phyloP scores from a whole-genome alignment of 257 asterid genomes.

The Salvia rosmarinus region DNA sequence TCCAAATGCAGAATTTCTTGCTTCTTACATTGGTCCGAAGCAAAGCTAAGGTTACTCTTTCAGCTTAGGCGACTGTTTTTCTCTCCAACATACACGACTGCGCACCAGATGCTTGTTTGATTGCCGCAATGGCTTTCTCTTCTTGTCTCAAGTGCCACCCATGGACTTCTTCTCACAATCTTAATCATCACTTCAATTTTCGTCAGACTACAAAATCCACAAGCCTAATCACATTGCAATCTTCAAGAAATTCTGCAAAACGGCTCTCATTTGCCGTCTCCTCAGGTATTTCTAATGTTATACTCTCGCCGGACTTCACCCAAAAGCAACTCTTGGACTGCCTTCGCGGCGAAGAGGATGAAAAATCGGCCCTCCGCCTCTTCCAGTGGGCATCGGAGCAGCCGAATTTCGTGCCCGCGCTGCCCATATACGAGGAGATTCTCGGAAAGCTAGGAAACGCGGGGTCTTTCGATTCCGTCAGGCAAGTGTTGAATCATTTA shows the following conservation, averaged over 20 bases:
- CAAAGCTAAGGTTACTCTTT: neutral
- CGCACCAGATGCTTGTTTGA: constrained; percentile 58
- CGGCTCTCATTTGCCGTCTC: constrained; percentile 47
- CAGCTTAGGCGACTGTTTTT: neutral
- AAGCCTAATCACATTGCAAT: constrained; percentile 28
- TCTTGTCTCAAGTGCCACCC: constrained; percentile 61
- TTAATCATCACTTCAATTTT: constrained; percentile 26
- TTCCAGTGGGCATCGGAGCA: constrained; percentile 76
- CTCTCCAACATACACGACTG: neutral
- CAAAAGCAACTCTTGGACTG: constrained; percentile 64
- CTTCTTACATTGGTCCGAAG: neutral
- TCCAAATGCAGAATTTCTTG: neutral
- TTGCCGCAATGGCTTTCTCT: constrained; percentile 72
- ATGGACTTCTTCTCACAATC: constrained; percentile 44
- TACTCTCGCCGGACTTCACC: constrained; percentile 63
- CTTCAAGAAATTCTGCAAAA: constrained; percentile 28
- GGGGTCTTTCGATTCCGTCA: constrained; percentile 67
- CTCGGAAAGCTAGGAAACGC: constrained; percentile 64
- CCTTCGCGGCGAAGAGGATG: constrained; percentile 66
- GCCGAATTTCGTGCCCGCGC: constrained; percentile 65
- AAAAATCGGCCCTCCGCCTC: constrained; percentile 58
- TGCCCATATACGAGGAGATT: constrained; percentile 67
- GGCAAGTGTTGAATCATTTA: constrained; percentile 60
- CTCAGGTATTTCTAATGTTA: constrained; percentile 36
- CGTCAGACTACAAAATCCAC: constrained; percentile 40